phyloP scores from a whole-genome alignment of 2,329 filamentous ascomycete genomes.

The Xylariomycetidae sp. region DNA sequence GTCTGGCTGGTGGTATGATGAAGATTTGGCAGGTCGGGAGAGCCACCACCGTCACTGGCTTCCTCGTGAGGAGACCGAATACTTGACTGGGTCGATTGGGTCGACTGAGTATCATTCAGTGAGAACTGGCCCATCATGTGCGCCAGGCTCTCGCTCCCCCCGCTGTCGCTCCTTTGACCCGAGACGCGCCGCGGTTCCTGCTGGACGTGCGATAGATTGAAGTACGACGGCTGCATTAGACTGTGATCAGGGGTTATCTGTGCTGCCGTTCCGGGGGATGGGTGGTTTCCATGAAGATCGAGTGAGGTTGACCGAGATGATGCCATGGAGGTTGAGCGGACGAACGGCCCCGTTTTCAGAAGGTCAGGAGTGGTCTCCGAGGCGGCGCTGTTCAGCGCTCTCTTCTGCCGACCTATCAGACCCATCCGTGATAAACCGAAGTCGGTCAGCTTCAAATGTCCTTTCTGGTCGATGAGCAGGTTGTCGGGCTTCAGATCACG shows the following conservation, averaged over 20 bases:
- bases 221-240: conserved; percentile 86
- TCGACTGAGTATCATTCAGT: conserved; percentile 55
- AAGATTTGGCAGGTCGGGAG: conserved; percentile 71
- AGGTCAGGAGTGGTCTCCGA: conserved; percentile 88
- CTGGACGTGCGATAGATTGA: conserved; percentile 60
- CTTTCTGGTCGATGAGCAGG: conserved; percentile 91
- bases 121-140: conserved; percentile 79
- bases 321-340: conserved; percentile 74
- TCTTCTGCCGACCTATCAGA: conserved; percentile 91
- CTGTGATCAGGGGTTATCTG: conserved; percentile 78
- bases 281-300: conserved; percentile 67
- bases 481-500: conserved; percentile 97
- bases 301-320: conserved; percentile 93
- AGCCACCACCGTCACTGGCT: conserved; percentile 65
- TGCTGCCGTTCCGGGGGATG: conserved; percentile 81
- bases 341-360: conserved; percentile 87
- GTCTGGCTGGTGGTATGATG: conserved; percentile 44
- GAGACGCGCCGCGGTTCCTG: conserved; percentile 67
- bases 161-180: conserved; percentile 85
- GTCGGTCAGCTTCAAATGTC: conserved; percentile 94
- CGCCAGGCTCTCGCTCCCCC: conserved; percentile 78
- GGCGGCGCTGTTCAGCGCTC: conserved; percentile 71
- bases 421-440: conserved; percentile 98
- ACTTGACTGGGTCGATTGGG: conserved; percentile 40
- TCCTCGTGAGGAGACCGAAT: conserved; percentile 66